phyloP scores from a whole-genome alignment of 768 basidiomycete genomes.

The Tubosaeta sp. region DNA sequence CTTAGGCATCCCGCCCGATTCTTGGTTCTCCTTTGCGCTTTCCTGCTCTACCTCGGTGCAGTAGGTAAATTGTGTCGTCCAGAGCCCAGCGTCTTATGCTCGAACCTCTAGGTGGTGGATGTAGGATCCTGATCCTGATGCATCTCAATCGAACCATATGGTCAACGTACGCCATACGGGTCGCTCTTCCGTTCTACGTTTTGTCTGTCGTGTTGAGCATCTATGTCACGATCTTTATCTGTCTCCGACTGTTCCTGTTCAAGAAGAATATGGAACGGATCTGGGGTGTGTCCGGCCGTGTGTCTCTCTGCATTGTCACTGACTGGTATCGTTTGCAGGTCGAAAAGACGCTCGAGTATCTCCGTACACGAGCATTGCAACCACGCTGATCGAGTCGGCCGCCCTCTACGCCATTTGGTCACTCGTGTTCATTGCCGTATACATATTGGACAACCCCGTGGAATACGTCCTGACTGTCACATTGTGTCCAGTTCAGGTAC shows the following conservation, averaged over 20 bases:
- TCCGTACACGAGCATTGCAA: neutral
- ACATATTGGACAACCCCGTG: neutral
- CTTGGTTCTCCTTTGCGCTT: neutral
- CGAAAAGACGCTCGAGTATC: neutral
- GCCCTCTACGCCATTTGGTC: neutral
- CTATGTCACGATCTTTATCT: neutral
- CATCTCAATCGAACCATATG: neutral
- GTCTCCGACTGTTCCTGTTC: neutral
- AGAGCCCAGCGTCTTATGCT: no score
- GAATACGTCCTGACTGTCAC: neutral
- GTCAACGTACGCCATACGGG: neutral
- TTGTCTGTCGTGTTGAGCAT: neutral
- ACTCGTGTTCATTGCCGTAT: neutral
- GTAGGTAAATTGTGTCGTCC: no score
- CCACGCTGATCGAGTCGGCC: neutral
- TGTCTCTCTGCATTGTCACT: no score
- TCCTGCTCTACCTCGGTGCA: neutral
- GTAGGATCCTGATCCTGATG: neutral
- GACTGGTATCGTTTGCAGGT: neutral
- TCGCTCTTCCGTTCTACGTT: neutral
- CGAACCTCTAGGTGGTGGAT: neutral
- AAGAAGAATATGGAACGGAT: neutral
- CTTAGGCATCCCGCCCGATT: neutral
- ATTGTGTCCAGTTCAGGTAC: neutral
- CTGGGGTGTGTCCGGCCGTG: no score